Conservation (phyloP, 2,329 filamentous ascomycete species). For the Diaporthe sp. region DNA sequence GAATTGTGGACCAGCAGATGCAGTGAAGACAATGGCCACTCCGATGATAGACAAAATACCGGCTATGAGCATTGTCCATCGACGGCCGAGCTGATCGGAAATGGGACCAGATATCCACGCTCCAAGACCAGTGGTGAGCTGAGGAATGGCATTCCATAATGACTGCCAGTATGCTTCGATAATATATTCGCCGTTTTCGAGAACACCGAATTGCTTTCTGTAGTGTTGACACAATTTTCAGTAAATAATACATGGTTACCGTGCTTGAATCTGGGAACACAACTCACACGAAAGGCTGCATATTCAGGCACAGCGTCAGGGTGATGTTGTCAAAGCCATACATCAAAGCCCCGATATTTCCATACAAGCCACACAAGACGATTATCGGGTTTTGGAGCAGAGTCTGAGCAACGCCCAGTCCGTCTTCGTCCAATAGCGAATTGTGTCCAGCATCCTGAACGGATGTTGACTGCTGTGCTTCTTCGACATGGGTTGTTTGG, state of each 20-base stretch:
- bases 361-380: slow-evolving; percentile 22
- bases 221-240: background rate
- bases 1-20: slow-evolving; percentile 10
- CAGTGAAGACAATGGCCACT: slow-evolving; percentile 16
- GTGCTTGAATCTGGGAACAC: too few species aligned
- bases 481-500: background rate
- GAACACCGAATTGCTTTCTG: slow-evolving; percentile 19
- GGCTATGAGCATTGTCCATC: slow-evolving; percentile 19
- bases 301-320: slow-evolving; percentile 28
- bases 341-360: slow-evolving; percentile 29
- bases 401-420: slow-evolving; percentile 1
- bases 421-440: background rate
- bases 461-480: background rate
- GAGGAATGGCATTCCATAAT: slow-evolving; percentile 31
- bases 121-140: slow-evolving; percentile 26
- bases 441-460: background rate
- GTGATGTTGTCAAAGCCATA: slow-evolving; percentile 34
- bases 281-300: slow-evolving; percentile 27
- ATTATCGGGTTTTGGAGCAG: slow-evolving; percentile 1
- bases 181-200: slow-evolving; percentile 21
- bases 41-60: slow-evolving; percentile 16
- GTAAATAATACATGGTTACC: too few species aligned
- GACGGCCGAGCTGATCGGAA: slow-evolving; percentile 23
- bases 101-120: slow-evolving; percentile 24
- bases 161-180: slow-evolving; percentile 30